Evolutionary conservation across 1,284 basidiomycete genomes (phyloP).

Genomic region (Leccinum subfulvum): DNA sequence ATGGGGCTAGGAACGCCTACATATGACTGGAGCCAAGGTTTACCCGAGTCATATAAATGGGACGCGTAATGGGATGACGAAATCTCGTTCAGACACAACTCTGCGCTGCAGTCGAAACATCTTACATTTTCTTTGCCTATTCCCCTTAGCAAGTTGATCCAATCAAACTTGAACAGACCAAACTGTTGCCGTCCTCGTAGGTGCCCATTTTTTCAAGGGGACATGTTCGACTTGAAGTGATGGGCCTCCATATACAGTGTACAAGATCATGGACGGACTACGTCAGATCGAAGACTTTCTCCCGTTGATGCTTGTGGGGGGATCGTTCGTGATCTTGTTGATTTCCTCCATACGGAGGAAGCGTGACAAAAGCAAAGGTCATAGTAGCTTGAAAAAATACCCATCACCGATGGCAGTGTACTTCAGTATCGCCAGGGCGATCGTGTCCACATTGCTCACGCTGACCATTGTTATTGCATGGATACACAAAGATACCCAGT

Average conservation of each 20-base stretch:
- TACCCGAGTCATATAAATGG: not conserved
- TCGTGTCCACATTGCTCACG: not conserved
- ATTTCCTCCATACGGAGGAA: not conserved
- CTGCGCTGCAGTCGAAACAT: not conserved
- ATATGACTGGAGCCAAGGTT: no score
- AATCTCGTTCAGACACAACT: not conserved
- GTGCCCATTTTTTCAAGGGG: not conserved
- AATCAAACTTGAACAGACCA: not conserved
- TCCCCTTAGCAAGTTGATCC: not conserved
- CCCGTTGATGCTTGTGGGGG: not conserved
- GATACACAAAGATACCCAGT: not conserved
- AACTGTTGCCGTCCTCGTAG: not conserved
- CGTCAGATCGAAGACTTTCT: not conserved
- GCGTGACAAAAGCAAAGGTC: not conserved
- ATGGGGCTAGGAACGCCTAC: no score
- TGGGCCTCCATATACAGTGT: not conserved
- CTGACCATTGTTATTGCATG: constrained; percentile 3
- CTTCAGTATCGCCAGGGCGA: not conserved
- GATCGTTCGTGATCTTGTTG: constrained; percentile 6
- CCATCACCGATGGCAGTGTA: not conserved
- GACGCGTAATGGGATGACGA: not conserved
- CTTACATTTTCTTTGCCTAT: not conserved
- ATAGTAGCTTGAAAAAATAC: not conserved
- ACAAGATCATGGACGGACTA: constrained; percentile 3
- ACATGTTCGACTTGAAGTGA: not conserved